These are phyloP conservation scores for Penicillium italicum DNA, from an alignment of 2,329 filamentous ascomycete species.

Conservation along the genomic window DNA sequence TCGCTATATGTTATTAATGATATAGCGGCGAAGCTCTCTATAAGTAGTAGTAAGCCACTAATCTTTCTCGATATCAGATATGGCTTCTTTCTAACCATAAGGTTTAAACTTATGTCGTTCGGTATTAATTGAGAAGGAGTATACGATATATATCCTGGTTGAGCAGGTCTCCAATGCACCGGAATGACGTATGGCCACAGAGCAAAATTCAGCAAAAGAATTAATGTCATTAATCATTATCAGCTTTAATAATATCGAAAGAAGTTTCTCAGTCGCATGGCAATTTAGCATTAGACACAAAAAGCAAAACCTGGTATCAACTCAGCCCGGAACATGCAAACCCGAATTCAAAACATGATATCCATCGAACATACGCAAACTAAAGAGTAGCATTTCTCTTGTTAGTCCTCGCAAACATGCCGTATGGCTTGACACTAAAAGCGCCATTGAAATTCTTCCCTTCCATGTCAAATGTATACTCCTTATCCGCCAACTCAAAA, in stretches of 20 bases:
- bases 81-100: no score
- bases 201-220: not conserved
- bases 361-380: not conserved
- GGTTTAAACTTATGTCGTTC: no score
- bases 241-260: not conserved
- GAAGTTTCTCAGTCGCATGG: not conserved
- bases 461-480: constrained; percentile 27
- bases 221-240: not conserved
- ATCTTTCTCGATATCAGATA: no score
- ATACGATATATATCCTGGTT: not conserved
- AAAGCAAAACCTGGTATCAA: not conserved
- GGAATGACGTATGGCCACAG: not conserved
- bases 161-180: not conserved
- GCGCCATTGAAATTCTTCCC: constrained; percentile 44
- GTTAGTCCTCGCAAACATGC: constrained; percentile 1
- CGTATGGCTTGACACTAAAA: constrained; percentile 15
- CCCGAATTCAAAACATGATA: not conserved
- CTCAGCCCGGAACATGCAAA: not conserved
- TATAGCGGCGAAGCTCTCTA: no score
- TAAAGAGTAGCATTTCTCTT: not conserved
- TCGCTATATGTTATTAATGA: no score
- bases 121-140: no score
- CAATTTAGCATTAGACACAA: not conserved
- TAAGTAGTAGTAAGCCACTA: no score
- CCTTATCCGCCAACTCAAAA: constrained; percentile 59